Evolutionary conservation across 495 filamentous ascomycete genomes (phyloP).

Genomic region (Daldinia concentrica): DNA sequence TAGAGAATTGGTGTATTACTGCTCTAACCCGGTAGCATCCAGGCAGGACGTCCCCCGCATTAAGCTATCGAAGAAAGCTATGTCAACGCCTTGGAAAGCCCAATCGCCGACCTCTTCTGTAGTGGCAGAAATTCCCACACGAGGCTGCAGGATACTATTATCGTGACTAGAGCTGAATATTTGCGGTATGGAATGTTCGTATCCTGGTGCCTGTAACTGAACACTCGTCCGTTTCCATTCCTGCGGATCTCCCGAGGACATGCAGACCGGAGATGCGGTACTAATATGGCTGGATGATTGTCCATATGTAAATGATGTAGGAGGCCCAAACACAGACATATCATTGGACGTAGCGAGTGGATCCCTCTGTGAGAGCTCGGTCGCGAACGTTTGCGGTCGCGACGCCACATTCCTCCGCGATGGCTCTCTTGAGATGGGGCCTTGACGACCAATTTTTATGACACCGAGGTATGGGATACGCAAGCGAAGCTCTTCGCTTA

Average conservation of each 20-base stretch:
- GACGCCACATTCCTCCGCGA: background rate
- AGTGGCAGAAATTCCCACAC: background rate
- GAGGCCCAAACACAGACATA: background rate
- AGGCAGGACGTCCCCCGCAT: background rate
- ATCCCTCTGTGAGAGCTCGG: background rate
- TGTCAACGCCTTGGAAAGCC: background rate
- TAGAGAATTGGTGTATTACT: background rate
- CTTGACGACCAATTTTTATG: slow-evolving; percentile 29
- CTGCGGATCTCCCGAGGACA: background rate
- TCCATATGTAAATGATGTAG: background rate
- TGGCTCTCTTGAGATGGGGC: background rate
- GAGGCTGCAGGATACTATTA: background rate
- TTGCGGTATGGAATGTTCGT: background rate
- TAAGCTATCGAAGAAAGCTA: background rate
- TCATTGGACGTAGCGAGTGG: background rate
- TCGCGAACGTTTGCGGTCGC: background rate
- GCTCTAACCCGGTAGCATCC: background rate
- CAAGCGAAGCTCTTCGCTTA: slow-evolving; percentile 23
- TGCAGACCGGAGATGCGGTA: background rate
- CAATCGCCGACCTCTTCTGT: background rate
- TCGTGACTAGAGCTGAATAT: background rate
- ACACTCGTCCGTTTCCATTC: background rate
- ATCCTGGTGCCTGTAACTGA: background rate
- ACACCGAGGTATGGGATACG: slow-evolving; percentile 41
- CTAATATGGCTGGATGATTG: background rate